Evolutionary conservation across 2,329 filamentous ascomycete genomes (phyloP), one percentile per base, ranked within the genome.

Genomic region (Trichophyton mentagrophytes): DNA sequence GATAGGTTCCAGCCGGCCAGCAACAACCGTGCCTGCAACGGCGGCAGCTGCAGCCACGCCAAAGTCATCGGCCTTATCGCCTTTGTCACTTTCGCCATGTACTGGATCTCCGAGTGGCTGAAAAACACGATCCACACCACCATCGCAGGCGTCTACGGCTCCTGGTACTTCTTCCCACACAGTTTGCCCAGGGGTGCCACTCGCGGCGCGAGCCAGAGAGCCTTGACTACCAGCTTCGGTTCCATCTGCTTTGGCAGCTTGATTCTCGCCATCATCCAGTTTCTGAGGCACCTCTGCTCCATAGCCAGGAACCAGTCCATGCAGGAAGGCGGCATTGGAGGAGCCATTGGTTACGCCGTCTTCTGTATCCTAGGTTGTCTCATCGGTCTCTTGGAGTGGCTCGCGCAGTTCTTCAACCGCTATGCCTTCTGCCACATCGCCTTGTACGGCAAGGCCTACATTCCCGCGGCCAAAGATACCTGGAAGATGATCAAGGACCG

Each of bases 401-500:
- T 86, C 0, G 84, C 93, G 0, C 80, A 90, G 65, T 93, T 96
- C 69, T 80, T 96, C 75, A 97, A 97, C 75, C 85, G 90, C 67
- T 96, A 95, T 67, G 90, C 90, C 0, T 96, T 95, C 74, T 90
- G 85, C 33, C 90, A 96, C 70, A 95, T 97, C 69, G 90, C 92
- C 0, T 79, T 96, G 0, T 96, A 96, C 70, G 92, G 92, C 17
- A 95, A 95, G 72, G 77, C 87, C 0, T 97, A 96, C 70, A 82
- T 96, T 60, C 80, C 84, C 0, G 88, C 90, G 0, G 90, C 91
- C 40, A 96, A 95, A 75, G 89, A 89, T 67, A 95, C 90, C 0
- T 95, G 90, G 89, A 84, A 67, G 11, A 89, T 95, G 87, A 91
- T 96, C 78, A 92, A 90, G 72, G 84, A 95, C 69, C 88, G 92